phyloP scores from a whole-genome alignment of 2,329 filamentous ascomycete species.

The Leptographium flavum region DNA sequence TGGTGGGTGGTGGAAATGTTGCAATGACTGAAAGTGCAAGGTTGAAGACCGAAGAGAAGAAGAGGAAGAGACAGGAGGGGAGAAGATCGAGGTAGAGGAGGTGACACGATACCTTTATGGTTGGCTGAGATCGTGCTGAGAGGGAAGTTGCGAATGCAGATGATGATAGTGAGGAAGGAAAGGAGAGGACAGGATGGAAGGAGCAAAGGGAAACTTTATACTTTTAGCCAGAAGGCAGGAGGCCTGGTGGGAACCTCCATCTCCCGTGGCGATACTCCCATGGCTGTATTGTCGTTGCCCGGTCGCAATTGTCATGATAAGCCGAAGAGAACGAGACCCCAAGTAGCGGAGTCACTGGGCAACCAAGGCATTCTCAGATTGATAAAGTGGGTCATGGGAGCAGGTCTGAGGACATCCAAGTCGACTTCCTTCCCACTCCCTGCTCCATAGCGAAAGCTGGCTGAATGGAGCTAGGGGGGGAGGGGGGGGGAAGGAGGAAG shows the following conservation, averaged over 20 bases:
- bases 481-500: too few species aligned
- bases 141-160: not conserved
- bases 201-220: not conserved
- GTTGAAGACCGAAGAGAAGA: not conserved
- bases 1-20: slow-evolving; percentile 11
- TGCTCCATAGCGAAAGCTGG: too few species aligned
- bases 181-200: not conserved
- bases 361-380: too few species aligned
- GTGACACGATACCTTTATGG: not conserved
- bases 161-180: not conserved
- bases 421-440: too few species aligned
- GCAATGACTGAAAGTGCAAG: slow-evolving; percentile 11
- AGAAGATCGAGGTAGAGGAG: not conserved
- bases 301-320: too few species aligned
- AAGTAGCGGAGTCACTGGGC: too few species aligned
- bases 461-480: too few species aligned
- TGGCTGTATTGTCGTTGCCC: not conserved
- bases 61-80: not conserved
- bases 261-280: not conserved
- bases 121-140: not conserved
- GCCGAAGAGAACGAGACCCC: too few species aligned
- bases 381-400: too few species aligned
- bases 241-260: not conserved
- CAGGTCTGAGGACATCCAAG: too few species aligned
- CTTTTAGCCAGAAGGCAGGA: not conserved